Evolutionary conservation across 371 early-diverging fungal genomes (phyloP).

Genomic region (Mycotypha africana): DNA sequence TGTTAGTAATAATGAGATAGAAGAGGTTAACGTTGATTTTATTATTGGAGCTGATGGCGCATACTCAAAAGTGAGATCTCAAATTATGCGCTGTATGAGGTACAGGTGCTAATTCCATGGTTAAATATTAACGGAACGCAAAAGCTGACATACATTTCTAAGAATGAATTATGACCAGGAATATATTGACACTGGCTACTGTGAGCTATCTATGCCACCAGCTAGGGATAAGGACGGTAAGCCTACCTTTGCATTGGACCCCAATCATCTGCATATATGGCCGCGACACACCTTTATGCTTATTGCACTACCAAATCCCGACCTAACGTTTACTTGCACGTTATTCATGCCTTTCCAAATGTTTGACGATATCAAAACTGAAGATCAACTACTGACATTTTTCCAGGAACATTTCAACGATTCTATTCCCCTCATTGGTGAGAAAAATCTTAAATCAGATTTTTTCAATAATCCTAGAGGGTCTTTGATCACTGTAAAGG

Average conservation of each 20-base stretch:
- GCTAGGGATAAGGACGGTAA: slow-evolving; percentile 36
- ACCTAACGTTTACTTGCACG: slow-evolving; percentile 93
- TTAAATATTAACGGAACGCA: no score
- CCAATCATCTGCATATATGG: slow-evolving; percentile 96
- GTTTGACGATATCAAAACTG: slow-evolving; percentile 75
- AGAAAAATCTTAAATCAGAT: slow-evolving; percentile 58
- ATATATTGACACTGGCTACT: slow-evolving; percentile 90
- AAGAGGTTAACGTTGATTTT: slow-evolving; percentile 54
- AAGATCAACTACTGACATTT: slow-evolving; percentile 62
- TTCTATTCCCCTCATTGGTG: slow-evolving; percentile 76
- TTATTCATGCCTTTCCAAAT: slow-evolving; percentile 90
- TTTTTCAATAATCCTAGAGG: slow-evolving; percentile 87
- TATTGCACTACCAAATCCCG: slow-evolving; percentile 92
- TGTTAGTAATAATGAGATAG: slow-evolving; percentile 6
- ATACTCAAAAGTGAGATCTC: slow-evolving; percentile 72
- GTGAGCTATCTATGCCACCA: slow-evolving; percentile 83
- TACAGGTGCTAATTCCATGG: no score
- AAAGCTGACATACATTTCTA: neutral
- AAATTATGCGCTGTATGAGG: slow-evolving; percentile 70
- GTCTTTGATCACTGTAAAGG: slow-evolving; percentile 78
- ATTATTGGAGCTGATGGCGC: slow-evolving; percentile 97
- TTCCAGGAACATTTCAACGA: slow-evolving; percentile 83
- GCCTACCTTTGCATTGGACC: slow-evolving; percentile 75
- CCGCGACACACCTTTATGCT: slow-evolving; percentile 93
- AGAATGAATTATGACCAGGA: slow-evolving; percentile 82